These are phyloP conservation scores for Candida taoyuanica DNA, from an alignment of 805 yeast genomes.

Conservation along the genomic window DNA sequence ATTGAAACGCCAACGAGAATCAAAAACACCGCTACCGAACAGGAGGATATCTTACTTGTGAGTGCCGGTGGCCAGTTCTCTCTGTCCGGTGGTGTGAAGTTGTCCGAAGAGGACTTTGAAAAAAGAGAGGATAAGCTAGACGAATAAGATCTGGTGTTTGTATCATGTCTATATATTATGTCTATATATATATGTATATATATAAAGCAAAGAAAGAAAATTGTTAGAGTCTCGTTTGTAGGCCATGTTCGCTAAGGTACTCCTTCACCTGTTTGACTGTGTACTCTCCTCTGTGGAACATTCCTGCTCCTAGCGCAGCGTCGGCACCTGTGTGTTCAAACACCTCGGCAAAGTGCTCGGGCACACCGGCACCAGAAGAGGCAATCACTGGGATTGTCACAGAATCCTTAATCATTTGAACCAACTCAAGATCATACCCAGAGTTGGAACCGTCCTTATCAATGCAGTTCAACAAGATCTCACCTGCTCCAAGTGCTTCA, in stretches of 20 bases:
- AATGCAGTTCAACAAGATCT: conserved; percentile 85
- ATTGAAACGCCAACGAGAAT: conserved; percentile 85
- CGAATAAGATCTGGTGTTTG: conserved; percentile 49
- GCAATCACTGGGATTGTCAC: conserved; percentile 94
- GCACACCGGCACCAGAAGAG: conserved; percentile 95
- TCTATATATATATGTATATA: neutral
- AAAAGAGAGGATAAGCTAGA: conserved; percentile 47
- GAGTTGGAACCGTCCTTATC: conserved; percentile 96
- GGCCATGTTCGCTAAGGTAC: conserved; percentile 51
- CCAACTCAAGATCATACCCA: conserved; percentile 86
- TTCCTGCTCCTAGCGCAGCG: conserved; percentile 98
- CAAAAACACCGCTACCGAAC: conserved; percentile 88
- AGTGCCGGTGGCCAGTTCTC: conserved; percentile 99
- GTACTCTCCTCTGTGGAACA: conserved; percentile 95
- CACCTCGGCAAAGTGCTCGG: conserved; percentile 85
- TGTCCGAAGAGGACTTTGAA: conserved; percentile 37
- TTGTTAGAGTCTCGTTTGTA: conserved; percentile 64
- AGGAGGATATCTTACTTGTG: conserved; percentile 60
- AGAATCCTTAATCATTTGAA: conserved; percentile 68
- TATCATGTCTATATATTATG: neutral
- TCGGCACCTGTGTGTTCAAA: conserved; percentile 79
- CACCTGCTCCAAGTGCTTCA: conserved; percentile 95
- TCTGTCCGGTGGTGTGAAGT: conserved; percentile 70
- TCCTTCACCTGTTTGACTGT: conserved; percentile 80
- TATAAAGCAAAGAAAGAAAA: conserved; percentile 51